Evolutionary conservation across 2,329 filamentous ascomycete genomes (phyloP).

Genomic region (Elsinoe arachidis): DNA sequence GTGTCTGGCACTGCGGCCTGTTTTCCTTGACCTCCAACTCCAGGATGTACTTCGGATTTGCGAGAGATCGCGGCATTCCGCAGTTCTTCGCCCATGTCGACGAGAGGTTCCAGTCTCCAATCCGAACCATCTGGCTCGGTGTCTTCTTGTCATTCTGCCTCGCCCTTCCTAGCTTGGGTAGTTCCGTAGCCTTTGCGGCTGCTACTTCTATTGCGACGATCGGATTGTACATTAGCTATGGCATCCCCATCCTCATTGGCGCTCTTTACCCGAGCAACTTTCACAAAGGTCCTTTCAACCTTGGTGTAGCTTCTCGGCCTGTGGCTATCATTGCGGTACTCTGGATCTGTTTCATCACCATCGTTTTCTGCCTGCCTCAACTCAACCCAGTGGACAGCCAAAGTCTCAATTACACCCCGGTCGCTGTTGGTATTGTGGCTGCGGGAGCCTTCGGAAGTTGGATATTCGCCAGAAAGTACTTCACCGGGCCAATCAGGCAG

Average conservation of each 20-base stretch:
- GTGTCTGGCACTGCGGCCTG: slow-evolving; percentile 53
- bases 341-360: slow-evolving; percentile 49
- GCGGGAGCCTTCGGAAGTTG: slow-evolving; percentile 41
- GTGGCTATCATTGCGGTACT: slow-evolving; percentile 40
- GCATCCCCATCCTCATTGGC: slow-evolving; percentile 48
- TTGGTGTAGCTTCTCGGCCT: slow-evolving; percentile 38
- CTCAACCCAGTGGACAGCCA: slow-evolving; percentile 48
- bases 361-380: slow-evolving; percentile 51
- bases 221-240: slow-evolving; percentile 51
- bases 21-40: slow-evolving; percentile 51
- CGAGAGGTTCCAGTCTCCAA: slow-evolving; percentile 40
- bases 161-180: slow-evolving; percentile 48
- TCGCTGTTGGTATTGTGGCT: slow-evolving; percentile 50
- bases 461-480: slow-evolving; percentile 49
- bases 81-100: slow-evolving; percentile 49
- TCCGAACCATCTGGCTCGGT: slow-evolving; percentile 49
- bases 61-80: slow-evolving; percentile 47
- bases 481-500: slow-evolving; percentile 48
- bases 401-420: slow-evolving; percentile 50
- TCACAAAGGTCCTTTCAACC: slow-evolving; percentile 49
- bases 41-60: slow-evolving; percentile 53
- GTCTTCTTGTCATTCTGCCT: slow-evolving; percentile 47
- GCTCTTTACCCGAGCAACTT: slow-evolving; percentile 46
- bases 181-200: slow-evolving; percentile 47
- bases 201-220: slow-evolving; percentile 53